phyloP scores from a whole-genome alignment of 352 stramenopile genomes.

The Halophytophthora polymorphica region DNA sequence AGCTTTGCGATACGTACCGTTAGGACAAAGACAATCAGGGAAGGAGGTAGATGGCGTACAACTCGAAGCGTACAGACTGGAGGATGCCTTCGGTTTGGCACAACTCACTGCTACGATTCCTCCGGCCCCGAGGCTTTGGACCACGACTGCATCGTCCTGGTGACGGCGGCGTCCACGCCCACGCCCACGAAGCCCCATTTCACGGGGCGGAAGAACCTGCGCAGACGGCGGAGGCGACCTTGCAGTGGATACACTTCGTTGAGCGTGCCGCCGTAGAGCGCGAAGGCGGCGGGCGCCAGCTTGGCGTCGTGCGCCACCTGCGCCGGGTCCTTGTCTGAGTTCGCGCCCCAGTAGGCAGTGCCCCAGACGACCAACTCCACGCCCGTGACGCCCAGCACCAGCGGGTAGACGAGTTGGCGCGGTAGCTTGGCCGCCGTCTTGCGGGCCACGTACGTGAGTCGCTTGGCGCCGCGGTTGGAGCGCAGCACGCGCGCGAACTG shows the following conservation, averaged over 20 bases:
- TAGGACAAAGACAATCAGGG: too few relatives aligned
- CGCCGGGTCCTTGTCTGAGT: slow-evolving; percentile 11
- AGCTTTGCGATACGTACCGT: too few relatives aligned
- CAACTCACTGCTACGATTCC: slow-evolving; percentile 12
- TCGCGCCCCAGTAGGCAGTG: slow-evolving; percentile 20
- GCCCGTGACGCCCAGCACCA: slow-evolving; percentile 24
- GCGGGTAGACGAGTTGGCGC: slow-evolving; percentile 22
- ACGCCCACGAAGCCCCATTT: slow-evolving; percentile 25
- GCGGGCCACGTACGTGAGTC: slow-evolving; percentile 25
- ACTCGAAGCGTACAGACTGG: too few relatives aligned
- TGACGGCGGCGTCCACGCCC: slow-evolving; percentile 15
- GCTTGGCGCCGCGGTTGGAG: slow-evolving; percentile 19
- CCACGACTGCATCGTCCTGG: slow-evolving; percentile 6
- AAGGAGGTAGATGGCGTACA: too few relatives aligned
- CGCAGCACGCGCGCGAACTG: slow-evolving; percentile 19
- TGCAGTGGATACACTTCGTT: slow-evolving; percentile 26
- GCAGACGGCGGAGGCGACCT: slow-evolving; percentile 22
- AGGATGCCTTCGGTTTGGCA: slow-evolving; percentile 4
- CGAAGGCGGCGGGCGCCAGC: slow-evolving; percentile 22
- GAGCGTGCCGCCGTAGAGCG: slow-evolving; percentile 23
- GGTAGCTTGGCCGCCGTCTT: slow-evolving; percentile 23
- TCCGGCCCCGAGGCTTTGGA: slow-evolving; percentile 10
- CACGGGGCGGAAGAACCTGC: slow-evolving; percentile 16
- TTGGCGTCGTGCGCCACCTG: slow-evolving; percentile 19
- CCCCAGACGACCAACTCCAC: slow-evolving; percentile 24